A percentile compares a stretch with the other conserved stretches of the same genome.
Evolutionary conservation across 768 basidiomycete genomes (phyloP).

Genomic region (Ephemerocybe angulata): DNA sequence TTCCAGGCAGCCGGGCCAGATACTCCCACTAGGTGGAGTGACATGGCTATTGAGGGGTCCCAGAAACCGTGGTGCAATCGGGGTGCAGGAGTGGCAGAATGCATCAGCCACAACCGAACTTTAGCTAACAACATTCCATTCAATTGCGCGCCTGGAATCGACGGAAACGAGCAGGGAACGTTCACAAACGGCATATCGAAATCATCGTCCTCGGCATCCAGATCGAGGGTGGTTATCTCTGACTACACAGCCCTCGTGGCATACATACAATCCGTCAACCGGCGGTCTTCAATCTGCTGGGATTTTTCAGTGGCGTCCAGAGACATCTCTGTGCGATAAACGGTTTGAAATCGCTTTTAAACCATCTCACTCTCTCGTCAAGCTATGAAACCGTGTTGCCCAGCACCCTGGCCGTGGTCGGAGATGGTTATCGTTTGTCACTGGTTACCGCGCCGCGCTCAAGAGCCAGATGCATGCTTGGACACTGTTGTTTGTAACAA

Average conservation of each 20-base stretch:
- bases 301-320: too few relatives aligned
- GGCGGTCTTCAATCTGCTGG: too few relatives aligned
- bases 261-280: too few relatives aligned
- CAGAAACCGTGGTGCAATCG: not conserved
- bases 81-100: not conserved
- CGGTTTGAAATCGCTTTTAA: not conserved
- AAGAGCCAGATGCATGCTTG: not conserved
- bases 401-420: not conserved
- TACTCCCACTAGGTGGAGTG: not conserved
- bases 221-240: too few relatives aligned
- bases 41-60: not conserved
- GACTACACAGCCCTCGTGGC: too few relatives aligned
- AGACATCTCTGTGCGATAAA: too few relatives aligned
- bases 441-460: not conserved
- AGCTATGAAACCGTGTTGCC: not conserved
- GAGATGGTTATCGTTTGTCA: not conserved
- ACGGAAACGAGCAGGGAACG: too few relatives aligned
- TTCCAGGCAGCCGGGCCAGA: not conserved
- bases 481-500: not conserved
- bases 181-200: too few relatives aligned
- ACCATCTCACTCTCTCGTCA: not conserved
- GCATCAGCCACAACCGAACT: not conserved
- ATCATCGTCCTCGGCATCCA: too few relatives aligned
- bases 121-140: not conserved
- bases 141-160: too few relatives aligned